These are phyloP conservation scores for Cryptosporidium sp. DNA, from an alignment of 169 alveolate species.

Conservation along the genomic window DNA sequence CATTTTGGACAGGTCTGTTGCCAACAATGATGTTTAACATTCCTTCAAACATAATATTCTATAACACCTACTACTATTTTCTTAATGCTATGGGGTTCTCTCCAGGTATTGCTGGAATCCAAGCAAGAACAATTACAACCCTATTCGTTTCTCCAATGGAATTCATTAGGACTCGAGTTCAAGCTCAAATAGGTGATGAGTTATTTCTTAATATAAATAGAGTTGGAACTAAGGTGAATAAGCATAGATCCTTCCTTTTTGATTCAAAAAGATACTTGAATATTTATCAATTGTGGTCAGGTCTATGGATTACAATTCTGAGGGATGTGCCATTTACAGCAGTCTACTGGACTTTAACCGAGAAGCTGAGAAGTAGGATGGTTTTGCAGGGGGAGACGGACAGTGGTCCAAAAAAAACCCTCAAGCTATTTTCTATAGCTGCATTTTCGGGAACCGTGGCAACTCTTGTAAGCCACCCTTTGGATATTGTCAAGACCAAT, in stretches of 20 bases:
- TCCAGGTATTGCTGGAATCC: conserved; percentile 23
- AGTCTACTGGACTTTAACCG: conserved; percentile 78
- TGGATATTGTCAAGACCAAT: conserved; percentile 78
- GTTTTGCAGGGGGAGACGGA: conserved; percentile 50
- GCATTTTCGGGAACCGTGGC: conserved; percentile 77
- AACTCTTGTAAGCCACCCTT: conserved; percentile 78
- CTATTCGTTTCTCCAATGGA: conserved; percentile 38
- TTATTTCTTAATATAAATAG: not conserved
- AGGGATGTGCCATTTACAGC: conserved; percentile 80
- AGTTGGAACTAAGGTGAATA: not conserved
- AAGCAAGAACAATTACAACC: conserved; percentile 35
- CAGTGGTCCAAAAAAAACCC: conserved; percentile 42
- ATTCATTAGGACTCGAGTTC: conserved; percentile 13
- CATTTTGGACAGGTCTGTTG: conserved; percentile 41
- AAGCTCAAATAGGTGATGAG: conserved; percentile 33
- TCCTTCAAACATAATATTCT: conserved; percentile 40
- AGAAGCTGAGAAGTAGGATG: conserved; percentile 63
- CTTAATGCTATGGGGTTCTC: conserved; percentile 2
- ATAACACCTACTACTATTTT: conserved; percentile 27
- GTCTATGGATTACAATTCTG: conserved; percentile 77
- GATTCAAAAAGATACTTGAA: not conserved
- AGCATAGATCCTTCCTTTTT: too few species aligned
- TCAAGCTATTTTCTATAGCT: conserved; percentile 78
- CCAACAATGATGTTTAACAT: conserved; percentile 15
- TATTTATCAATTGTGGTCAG: conserved; percentile 12